A percentile compares a stretch with the other conserved stretches of the same genome.
Evolutionary conservation across 2,329 filamentous ascomycete species (phyloP).

Genomic region (Aspergillus clavatus): DNA sequence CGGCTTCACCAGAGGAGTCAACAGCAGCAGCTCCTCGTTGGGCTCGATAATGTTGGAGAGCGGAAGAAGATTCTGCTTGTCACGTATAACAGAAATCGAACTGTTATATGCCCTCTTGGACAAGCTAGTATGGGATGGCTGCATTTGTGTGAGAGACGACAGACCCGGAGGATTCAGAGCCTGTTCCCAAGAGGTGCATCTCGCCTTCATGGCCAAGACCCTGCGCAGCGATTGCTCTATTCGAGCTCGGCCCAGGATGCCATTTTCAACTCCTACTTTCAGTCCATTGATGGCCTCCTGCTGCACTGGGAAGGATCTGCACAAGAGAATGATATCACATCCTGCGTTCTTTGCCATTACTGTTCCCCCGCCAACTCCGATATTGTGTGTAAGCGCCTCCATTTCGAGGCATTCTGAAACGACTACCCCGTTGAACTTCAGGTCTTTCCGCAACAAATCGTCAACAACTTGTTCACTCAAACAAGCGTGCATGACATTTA

Average conservation of each 20-base stretch:
- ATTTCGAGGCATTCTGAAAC: conserved; percentile 96
- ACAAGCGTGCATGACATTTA: conserved; percentile 94
- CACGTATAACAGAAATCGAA: conserved; percentile 87
- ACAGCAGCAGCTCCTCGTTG: conserved; percentile 80
- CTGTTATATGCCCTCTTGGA: conserved; percentile 84
- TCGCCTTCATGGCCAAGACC: conserved; percentile 74
- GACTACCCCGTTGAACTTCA: conserved; percentile 86
- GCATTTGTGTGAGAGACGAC: conserved; percentile 69
- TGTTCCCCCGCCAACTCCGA: conserved; percentile 93
- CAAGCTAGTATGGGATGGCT: conserved; percentile 73
- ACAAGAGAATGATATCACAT: conserved; percentile 85
- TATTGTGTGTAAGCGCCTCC: conserved; percentile 91
- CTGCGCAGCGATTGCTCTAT: conserved; percentile 75
- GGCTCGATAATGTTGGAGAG: conserved; percentile 74
- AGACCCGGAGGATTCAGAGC: conserved; percentile 84
- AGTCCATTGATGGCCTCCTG: conserved; percentile 87
- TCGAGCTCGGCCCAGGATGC: conserved; percentile 74
- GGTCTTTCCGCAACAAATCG: conserved; percentile 77
- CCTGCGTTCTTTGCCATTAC: conserved; percentile 97
- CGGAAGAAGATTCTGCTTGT: conserved; percentile 80
- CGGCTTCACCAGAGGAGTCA: conserved; percentile 87
- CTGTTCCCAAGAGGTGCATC: conserved; percentile 84
- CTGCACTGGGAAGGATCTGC: conserved; percentile 80
- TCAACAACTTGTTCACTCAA: conserved; percentile 90
- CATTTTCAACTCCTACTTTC: conserved; percentile 83